A percentile compares a stretch with the other conserved stretches of the same genome.
phyloP scores from a whole-genome alignment of 1,139 yeast genomes.

The Magnusiomyces paraingens region DNA sequence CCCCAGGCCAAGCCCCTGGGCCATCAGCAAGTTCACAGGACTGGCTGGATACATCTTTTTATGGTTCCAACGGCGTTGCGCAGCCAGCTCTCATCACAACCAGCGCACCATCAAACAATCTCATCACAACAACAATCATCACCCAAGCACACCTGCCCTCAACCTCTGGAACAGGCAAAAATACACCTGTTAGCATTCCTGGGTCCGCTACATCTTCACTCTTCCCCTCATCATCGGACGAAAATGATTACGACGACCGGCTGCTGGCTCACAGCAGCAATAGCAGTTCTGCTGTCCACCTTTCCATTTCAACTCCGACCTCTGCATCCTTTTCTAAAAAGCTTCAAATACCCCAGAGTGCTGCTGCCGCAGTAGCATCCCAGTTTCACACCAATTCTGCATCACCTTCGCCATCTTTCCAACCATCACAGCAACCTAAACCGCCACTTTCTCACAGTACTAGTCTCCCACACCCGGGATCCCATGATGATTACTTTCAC shows the following conservation, averaged over 20 bases:
- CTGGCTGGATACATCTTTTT: constrained; percentile 13
- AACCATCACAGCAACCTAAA: background rate
- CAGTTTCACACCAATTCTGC: no score
- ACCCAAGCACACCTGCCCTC: background rate
- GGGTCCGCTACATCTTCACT: no score
- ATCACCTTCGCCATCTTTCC: no score
- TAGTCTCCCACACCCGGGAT: constrained; percentile 4
- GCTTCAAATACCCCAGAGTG: constrained; percentile 9
- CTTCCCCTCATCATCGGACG: no score
- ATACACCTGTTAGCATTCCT: background rate
- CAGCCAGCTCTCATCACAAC: constrained; percentile 1
- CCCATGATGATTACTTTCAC: background rate
- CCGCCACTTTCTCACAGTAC: constrained; percentile 4
- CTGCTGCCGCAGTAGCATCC: no score
- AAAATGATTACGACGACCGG: background rate
- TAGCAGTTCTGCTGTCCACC: background rate
- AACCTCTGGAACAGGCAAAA: constrained; percentile 2
- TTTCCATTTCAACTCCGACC: constrained; percentile 4
- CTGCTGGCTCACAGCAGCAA: background rate
- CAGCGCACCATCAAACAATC: background rate
- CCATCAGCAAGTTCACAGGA: constrained; percentile 15
- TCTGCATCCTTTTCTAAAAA: background rate
- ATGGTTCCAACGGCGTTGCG: background rate
- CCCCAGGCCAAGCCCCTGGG: background rate
- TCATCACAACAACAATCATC: constrained; percentile 2